Evolutionary conservation across 2,329 filamentous ascomycete species (phyloP), one percentile per base, ranked within the genome.

Genomic region (Epichloe baconii): DNA sequence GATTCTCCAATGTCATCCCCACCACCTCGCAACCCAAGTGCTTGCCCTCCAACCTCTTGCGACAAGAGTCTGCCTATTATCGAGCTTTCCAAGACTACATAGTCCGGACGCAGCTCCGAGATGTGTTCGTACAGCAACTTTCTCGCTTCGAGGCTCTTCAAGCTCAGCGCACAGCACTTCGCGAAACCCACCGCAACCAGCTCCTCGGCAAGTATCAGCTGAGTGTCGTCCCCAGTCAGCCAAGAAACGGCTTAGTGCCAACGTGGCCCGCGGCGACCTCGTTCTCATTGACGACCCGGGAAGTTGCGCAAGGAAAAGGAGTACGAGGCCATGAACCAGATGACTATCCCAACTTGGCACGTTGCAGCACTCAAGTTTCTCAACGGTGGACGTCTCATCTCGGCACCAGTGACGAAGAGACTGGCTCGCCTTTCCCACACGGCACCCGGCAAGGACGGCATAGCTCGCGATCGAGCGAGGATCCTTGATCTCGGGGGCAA

Each of bases 401-500:
- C 76, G 23, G 77, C 79, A 4, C 82, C 82, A 15, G 74, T 85
- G 43, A 75, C 79, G 50, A 82, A 83, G 66, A 76, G 77, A 19
- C 73, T 84, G 40, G 74, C 75, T 5, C 71, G 77, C 44, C 68
- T 78, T 31, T 79, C 76, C 23, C 71, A 70, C 54, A 71, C 75
- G 63, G 65, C 69, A 1, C 66, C 70, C 2, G 67, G 66, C n/a
- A 60, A 64, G 34, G 62, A 71, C 42, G 74, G 74, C 38, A 65
- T 68, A 17, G 63, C 68, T 48, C 71, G 71, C 53, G 71, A 78
- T 52, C 76, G 82, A 23, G 71, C 82, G 3, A 75, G 85, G 36
- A 84, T 96, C 52, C 78, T 97, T 26, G 91, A 97, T 63, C 81
- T 96, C 36, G 89, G 87, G 90, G 90, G 44, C 83, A 91, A 63